Evolutionary conservation across 805 yeast genomes (phyloP).

Genomic region (Nakazawaea peltata): DNA sequence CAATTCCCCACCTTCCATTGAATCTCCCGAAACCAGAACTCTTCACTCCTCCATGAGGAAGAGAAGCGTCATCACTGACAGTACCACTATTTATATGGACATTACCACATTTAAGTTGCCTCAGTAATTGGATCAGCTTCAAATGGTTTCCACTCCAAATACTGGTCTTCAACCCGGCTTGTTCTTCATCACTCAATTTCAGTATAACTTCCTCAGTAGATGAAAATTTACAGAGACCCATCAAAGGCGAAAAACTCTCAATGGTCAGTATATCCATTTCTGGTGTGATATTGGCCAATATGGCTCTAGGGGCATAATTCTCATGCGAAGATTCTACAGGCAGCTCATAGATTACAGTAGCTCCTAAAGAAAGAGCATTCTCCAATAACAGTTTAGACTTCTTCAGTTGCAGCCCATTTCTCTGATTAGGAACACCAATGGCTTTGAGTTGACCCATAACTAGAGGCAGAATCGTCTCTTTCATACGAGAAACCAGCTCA

Average conservation of each 20-base stretch:
- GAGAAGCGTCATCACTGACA: constrained; percentile 16
- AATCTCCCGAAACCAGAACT: constrained; percentile 35
- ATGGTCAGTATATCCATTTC: constrained; percentile 21
- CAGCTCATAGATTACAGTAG: constrained; percentile 21
- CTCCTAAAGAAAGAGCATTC: constrained; percentile 32
- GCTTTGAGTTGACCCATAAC: constrained; percentile 13
- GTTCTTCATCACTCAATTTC: constrained; percentile 18
- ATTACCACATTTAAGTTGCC: constrained; percentile 29
- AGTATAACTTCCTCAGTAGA: constrained; percentile 15
- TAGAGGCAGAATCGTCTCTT: background rate
- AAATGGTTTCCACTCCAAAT: constrained; percentile 31
- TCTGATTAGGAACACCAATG: constrained; percentile 21
- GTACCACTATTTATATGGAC: constrained; percentile 26
- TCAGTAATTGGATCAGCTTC: constrained; percentile 25
- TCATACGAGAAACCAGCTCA: constrained; percentile 17
- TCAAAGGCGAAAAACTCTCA: constrained; percentile 38
- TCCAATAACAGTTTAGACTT: constrained; percentile 20
- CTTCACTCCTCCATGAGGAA: constrained; percentile 40
- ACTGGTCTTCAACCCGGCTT: constrained; percentile 32
- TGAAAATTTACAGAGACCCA: constrained; percentile 21
- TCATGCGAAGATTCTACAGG: constrained; percentile 1
- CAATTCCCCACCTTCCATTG: constrained; percentile 36
- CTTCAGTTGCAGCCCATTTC: constrained; percentile 19
- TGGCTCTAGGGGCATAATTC: constrained; percentile 19
- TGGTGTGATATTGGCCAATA: constrained; percentile 23